Percentiles rank a stretch among this genome's conserved stretches.
Conservation (phyloP, 2,329 filamentous ascomycete genomes). For the Penicillium digitatum region DNA sequence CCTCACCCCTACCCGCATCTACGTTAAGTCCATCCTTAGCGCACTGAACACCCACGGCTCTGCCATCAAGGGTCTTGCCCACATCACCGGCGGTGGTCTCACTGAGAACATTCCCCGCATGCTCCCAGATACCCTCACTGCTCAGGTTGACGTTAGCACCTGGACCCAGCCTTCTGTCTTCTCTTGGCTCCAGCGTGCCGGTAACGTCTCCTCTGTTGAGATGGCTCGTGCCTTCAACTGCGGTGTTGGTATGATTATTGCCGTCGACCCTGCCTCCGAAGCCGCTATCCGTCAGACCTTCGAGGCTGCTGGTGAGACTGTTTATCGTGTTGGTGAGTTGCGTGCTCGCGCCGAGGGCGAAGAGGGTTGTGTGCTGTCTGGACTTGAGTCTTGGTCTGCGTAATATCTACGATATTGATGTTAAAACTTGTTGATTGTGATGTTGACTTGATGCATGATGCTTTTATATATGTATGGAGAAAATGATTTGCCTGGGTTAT, state of each 20-base stretch:
- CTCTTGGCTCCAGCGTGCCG: conserved; percentile 72
- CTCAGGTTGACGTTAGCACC: conserved; percentile 69
- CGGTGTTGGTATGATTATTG: conserved; percentile 89
- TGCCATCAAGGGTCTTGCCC: conserved; percentile 80
- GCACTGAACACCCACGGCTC: conserved; percentile 53
- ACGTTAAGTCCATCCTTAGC: conserved; percentile 76
- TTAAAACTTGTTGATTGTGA: conserved; percentile 6
- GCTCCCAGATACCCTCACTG: conserved; percentile 73
- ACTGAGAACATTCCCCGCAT: conserved; percentile 92
- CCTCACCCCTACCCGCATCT: conserved; percentile 87
- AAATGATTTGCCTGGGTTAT: conserved; percentile 7
- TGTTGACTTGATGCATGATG: conserved; percentile 8
- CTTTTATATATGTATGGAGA: conserved; percentile 8
- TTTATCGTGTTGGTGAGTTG: conserved; percentile 71
- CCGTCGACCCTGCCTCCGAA: conserved; percentile 53
- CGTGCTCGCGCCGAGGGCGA: conserved; percentile 51
- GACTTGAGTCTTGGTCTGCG: conserved; percentile 50
- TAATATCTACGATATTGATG: conserved; percentile 8
- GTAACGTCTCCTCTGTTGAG: conserved; percentile 68
- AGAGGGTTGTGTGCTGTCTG: conserved; percentile 61
- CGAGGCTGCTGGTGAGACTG: conserved; percentile 67
- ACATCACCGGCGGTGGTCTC: conserved; percentile 94
- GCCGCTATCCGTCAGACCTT: conserved; percentile 46
- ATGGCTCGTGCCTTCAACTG: conserved; percentile 95
- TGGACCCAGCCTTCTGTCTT: conserved; percentile 80